These are phyloP conservation scores for Eucalyptus sp. DNA, from an alignment of 345 rosid genomes.

Conservation along the genomic window DNA sequence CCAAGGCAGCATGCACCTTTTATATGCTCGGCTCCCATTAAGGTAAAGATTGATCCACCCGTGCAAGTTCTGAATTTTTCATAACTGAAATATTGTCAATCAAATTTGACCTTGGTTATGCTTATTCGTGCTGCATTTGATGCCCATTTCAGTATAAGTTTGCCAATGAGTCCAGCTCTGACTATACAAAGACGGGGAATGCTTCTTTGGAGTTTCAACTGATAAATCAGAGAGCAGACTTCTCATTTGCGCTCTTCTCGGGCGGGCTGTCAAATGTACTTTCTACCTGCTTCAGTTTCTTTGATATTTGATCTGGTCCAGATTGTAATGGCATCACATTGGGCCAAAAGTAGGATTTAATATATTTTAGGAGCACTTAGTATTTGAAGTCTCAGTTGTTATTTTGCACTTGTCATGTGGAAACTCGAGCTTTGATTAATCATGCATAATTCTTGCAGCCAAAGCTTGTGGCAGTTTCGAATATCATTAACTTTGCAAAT, in stretches of 20 bases:
- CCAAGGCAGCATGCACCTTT: slow-evolving; percentile 39
- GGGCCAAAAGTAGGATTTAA: background rate
- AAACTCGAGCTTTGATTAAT: background rate
- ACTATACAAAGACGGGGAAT: slow-evolving; percentile 46
- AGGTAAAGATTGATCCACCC: slow-evolving; percentile 25
- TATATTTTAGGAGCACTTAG: background rate
- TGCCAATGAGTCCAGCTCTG: slow-evolving; percentile 26
- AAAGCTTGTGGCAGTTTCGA: slow-evolving; percentile 56
- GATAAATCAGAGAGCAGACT: slow-evolving; percentile 85
- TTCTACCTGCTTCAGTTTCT: background rate
- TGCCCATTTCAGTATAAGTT: slow-evolving; percentile 47
- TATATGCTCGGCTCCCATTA: slow-evolving; percentile 81
- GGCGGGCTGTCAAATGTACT: slow-evolving; percentile 52
- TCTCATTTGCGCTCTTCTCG: slow-evolving; percentile 66
- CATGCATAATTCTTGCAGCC: slow-evolving; percentile 43
- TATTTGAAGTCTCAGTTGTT: background rate
- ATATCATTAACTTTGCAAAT: slow-evolving; percentile 40
- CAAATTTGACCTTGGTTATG: background rate
- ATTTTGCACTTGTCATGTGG: background rate
- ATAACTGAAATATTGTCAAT: background rate
- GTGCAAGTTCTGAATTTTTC: background rate
- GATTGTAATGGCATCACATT: background rate
- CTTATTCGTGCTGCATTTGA: background rate
- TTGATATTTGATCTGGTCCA: background rate
- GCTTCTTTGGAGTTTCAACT: slow-evolving; percentile 46